Conservation (phyloP, 805 yeast genomes). For the Blastobotrys terrestris region DNA sequence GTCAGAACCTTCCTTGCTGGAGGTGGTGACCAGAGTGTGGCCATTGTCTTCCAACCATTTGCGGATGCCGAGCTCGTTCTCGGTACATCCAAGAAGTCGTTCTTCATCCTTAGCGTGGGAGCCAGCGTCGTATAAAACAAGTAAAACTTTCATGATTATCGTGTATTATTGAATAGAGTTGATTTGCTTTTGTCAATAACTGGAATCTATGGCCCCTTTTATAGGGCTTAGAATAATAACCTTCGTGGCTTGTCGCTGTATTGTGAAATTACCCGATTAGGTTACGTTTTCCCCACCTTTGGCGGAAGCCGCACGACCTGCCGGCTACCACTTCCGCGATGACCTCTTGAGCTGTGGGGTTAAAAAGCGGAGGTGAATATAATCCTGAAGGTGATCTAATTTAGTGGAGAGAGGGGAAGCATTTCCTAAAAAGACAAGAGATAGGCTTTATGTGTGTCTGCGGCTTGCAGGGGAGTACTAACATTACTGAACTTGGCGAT, state of each 20-base stretch:
- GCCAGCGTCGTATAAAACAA: constrained; percentile 55
- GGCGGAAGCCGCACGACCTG: not conserved
- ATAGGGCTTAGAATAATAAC: no score
- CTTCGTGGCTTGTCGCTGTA: not conserved
- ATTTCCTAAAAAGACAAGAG: no score
- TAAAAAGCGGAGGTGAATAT: not conserved
- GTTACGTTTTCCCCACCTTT: not conserved
- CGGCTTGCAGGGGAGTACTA: no score
- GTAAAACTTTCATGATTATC: constrained; percentile 38
- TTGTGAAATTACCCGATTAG: not conserved
- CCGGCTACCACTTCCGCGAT: not conserved
- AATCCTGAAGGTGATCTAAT: no score
- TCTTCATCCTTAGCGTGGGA: constrained; percentile 55
- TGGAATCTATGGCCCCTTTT: not conserved
- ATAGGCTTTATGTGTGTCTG: no score
- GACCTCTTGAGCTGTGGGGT: not conserved
- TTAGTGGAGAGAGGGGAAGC: no score
- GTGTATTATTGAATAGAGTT: not conserved
- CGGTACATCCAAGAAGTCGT: constrained; percentile 60
- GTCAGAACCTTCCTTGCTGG: constrained; percentile 58
- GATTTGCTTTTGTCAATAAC: not conserved
- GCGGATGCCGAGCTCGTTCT: constrained; percentile 69
- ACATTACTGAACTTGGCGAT: no score
- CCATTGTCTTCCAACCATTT: constrained; percentile 60
- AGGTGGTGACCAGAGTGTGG: constrained; percentile 58